Base-by-base conservation (phyloP, 805 yeast genomes). In the Candida sithepensis region DNA sequence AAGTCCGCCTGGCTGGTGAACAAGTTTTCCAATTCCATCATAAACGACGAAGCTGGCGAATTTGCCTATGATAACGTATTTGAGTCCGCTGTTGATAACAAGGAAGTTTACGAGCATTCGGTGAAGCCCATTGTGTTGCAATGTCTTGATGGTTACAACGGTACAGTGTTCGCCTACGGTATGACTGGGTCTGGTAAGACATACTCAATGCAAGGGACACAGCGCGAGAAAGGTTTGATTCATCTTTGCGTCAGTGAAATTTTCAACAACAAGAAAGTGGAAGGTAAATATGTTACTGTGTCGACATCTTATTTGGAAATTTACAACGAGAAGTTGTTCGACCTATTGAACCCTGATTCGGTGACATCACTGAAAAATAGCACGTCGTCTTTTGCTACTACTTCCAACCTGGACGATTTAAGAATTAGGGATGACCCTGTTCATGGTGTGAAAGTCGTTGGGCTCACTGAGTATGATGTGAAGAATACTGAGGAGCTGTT, bases 171-270 rank as follows among this genome's bases (percentile, higher is more conserved):
- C 64, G 97, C 98, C 0, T 89, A 89, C 59, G 97, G 97, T 32
- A 87, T 87, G 89, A 89, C 97, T 0, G 96, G 96, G 0, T 85
- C 95, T 1, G 97, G 97, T 10, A 89, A 89, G 65, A 89, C 97
- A 0, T 82, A 78, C 61, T 79, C 96, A 2, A 89, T 89, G 96
- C 84, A 83, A 52, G 96, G 96, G 26, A 70, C 74, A 23, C 71
- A 65, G 2, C 51, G 55, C 4, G 84, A 82, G 51, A 82, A 84
- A 0, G 96, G 96, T 3, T 73, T 89, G 42, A 85, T 90, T 39
- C 81, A 84, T 36, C 68, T 81, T 34, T 83, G 92, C 4, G 82
- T 84, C 12, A 71, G 74, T 46, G 77, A 78, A 39, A 71, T 87
- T 2, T 90, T 82, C 58, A 66, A 71, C 13, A 73, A 74, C 44